phyloP scores from a whole-genome alignment of 345 rosid species.

The Eucalyptus urophylla region DNA sequence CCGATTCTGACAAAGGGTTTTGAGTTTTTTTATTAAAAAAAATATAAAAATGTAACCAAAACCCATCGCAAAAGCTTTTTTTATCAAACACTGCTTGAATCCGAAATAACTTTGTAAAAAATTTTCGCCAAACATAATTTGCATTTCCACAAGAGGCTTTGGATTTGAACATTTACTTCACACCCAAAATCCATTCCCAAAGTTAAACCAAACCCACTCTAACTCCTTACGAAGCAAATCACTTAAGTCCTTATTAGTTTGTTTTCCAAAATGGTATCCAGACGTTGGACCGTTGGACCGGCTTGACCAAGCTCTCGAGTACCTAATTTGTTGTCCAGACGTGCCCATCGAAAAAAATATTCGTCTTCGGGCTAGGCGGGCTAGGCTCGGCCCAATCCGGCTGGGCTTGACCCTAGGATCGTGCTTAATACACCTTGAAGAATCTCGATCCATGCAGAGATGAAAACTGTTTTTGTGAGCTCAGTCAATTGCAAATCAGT shows the following conservation, averaged over 20 bases:
- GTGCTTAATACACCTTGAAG: background rate
- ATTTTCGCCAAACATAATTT: fast-evolving
- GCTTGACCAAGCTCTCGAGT: background rate
- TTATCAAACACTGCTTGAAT: too few species aligned
- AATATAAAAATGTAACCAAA: too few species aligned
- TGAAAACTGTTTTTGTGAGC: background rate
- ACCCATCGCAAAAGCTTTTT: too few species aligned
- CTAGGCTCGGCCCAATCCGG: background rate
- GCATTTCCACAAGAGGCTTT: too few species aligned
- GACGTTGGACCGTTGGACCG: background rate
- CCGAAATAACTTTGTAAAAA: fast-evolving
- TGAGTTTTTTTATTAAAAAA: too few species aligned
- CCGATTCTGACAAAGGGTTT: fast-evolving
- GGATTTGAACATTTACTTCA: too few species aligned
- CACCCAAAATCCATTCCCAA: too few species aligned
- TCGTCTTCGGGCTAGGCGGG: background rate
- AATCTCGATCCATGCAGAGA: background rate
- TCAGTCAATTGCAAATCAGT: background rate
- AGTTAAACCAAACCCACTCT: too few species aligned
- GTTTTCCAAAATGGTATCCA: background rate
- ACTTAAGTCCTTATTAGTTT: background rate
- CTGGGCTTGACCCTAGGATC: background rate
- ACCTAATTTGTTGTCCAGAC: background rate
- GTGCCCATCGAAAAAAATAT: background rate
- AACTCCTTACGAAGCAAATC: background rate